Evolutionary conservation across 257 asterid genomes (phyloP).

Genomic region (Solanum sitiens): DNA sequence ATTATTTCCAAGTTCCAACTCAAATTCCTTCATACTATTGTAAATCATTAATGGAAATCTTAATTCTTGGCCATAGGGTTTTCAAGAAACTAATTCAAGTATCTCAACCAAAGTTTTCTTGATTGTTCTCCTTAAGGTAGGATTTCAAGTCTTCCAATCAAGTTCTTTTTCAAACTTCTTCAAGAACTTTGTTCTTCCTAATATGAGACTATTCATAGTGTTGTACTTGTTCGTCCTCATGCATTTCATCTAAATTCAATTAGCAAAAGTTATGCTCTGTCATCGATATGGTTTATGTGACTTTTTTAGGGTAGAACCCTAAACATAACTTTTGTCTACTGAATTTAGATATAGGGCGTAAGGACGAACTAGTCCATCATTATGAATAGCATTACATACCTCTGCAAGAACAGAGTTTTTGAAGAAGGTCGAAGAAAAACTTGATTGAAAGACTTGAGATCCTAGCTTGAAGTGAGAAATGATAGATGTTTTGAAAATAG

Average conservation of each 20-base stretch:
- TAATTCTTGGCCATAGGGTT: neutral
- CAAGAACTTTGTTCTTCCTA: neutral
- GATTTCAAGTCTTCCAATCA: neutral
- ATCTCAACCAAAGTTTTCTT: neutral
- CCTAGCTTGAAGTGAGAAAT: too few relatives aligned
- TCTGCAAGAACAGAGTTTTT: too few relatives aligned
- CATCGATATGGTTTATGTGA: too few relatives aligned
- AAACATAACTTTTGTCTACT: too few relatives aligned
- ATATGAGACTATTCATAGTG: neutral
- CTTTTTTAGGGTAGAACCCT: too few relatives aligned
- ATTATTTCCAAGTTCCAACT: too few relatives aligned
- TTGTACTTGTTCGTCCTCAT: neutral
- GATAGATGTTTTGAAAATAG: too few relatives aligned
- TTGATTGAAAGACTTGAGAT: neutral
- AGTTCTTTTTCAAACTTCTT: neutral
- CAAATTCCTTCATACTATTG: neutral
- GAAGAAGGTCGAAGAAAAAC: neutral
- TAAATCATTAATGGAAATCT: neutral
- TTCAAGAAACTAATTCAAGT: neutral
- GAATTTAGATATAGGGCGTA: neutral
- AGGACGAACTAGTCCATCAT: neutral
- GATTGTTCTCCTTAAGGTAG: too few relatives aligned
- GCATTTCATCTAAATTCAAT: neutral
- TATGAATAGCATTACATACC: neutral
- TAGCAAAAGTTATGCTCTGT: neutral